Percentiles rank a stretch among this genome's conserved stretches.
phyloP scores from a whole-genome alignment of 2,329 filamentous ascomycete genomes.

The Colletotrichum kahawae region DNA sequence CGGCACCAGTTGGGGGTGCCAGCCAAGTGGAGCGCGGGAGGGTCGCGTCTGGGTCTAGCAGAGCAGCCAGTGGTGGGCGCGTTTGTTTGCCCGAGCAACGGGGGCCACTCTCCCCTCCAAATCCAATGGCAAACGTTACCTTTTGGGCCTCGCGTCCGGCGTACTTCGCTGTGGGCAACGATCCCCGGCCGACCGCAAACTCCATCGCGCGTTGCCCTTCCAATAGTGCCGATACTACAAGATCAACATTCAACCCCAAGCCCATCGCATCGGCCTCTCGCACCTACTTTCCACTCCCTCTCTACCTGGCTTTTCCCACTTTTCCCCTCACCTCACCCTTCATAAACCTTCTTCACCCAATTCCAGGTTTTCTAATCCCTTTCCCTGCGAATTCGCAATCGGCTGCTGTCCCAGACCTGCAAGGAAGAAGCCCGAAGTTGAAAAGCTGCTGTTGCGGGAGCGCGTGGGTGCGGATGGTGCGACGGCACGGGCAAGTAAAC shows the following conservation, averaged over 20 bases:
- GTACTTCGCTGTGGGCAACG: background rate
- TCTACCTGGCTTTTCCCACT: background rate
- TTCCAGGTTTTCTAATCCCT: background rate
- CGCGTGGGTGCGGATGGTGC: slow-evolving; percentile 5
- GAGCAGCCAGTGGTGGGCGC: background rate
- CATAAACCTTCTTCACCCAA: background rate
- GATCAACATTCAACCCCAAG: slow-evolving; percentile 8
- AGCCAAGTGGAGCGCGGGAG: slow-evolving; percentile 1
- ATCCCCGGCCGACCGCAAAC: background rate
- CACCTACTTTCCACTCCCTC: background rate
- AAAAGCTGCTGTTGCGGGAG: background rate
- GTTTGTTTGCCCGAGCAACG: slow-evolving; percentile 22
- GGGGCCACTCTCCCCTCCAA: background rate
- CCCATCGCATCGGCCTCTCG: background rate
- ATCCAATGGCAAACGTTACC: background rate
- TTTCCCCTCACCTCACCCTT: background rate
- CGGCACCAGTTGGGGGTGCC: background rate
- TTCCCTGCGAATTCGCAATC: background rate
- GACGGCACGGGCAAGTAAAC: slow-evolving; percentile 11
- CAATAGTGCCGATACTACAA: slow-evolving; percentile 7
- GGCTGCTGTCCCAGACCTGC: background rate
- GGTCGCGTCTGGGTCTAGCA: slow-evolving; percentile 1
- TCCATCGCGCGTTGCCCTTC: slow-evolving; percentile 14
- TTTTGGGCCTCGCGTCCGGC: background rate
- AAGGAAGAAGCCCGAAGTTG: slow-evolving; percentile 13